Evolutionary conservation across 2,329 filamentous ascomycete species (phyloP).

Genomic region (Xylariaceae sp.): DNA sequence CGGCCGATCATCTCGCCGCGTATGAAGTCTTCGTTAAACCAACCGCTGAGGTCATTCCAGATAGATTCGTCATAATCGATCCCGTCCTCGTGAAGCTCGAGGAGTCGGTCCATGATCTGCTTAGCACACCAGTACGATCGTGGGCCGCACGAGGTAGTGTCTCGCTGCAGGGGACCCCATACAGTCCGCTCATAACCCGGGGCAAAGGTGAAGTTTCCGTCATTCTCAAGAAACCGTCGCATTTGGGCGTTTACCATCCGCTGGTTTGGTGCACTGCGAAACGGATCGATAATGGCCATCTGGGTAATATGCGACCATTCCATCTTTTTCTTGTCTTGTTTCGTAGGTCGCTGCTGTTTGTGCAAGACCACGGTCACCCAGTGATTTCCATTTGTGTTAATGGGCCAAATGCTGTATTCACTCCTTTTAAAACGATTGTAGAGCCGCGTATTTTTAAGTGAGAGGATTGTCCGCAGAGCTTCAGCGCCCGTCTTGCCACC

Average conservation of each 20-base stretch:
- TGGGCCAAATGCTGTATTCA: constrained; percentile 32
- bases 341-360: constrained; percentile 15
- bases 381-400: constrained; percentile 24
- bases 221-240: background rate
- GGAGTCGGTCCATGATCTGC: constrained; percentile 30
- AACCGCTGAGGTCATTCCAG: constrained; percentile 29
- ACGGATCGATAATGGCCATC: constrained; percentile 28
- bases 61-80: constrained; percentile 14
- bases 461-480: background rate
- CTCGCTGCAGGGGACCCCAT: constrained; percentile 29
- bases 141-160: constrained; percentile 29
- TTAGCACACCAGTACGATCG: constrained; percentile 34
- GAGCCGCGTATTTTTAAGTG: background rate
- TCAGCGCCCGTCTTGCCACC: background rate
- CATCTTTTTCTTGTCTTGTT: background rate
- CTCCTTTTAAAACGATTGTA: constrained; percentile 7
- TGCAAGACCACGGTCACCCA: constrained; percentile 32
- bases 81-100: constrained; percentile 3
- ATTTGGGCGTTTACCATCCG: constrained; percentile 6
- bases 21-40: constrained; percentile 31
- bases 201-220: constrained; percentile 14
- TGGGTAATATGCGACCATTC: constrained; percentile 25
- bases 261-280: background rate
- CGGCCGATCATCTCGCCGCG: constrained; percentile 38
- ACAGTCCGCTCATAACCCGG: background rate